Evolutionary conservation across 179 eudicot genomes (phyloP).

Genomic region (Kewa caespitosa): DNA sequence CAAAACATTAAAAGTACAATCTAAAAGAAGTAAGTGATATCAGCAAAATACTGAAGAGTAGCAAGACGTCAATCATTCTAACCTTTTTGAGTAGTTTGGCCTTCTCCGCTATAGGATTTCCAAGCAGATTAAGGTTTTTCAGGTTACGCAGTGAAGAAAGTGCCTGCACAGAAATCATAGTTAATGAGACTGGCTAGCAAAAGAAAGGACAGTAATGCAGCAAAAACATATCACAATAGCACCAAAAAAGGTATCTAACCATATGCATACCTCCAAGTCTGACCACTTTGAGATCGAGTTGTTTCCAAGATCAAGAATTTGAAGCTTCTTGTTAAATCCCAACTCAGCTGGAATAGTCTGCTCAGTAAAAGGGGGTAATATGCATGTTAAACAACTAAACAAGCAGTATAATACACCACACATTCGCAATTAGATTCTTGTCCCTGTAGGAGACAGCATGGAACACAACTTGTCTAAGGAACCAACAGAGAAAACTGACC

Average conservation of each 20-base stretch:
- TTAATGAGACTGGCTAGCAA: too few relatives aligned
- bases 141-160: constrained; percentile 64
- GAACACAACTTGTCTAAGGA: not conserved
- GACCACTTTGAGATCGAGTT: constrained; percentile 76
- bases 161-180: constrained; percentile 58
- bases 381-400: constrained; percentile 1
- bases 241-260: not conserved
- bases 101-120: constrained; percentile 84
- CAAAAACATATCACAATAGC: not conserved
- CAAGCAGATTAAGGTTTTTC: constrained; percentile 72
- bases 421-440: not conserved
- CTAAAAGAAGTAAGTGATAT: not conserved
- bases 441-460: not conserved
- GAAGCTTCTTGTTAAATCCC: constrained; percentile 51
- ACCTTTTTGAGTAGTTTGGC: constrained; percentile 69
- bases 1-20: not conserved
- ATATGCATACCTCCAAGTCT: constrained; percentile 62
- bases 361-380: not conserved
- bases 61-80: not conserved
- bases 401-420: constrained; percentile 1
- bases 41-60: constrained; percentile 11
- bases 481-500: not conserved
- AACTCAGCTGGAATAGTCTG: constrained; percentile 75
- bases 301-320: constrained; percentile 80
- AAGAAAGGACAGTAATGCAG: not conserved